Percentiles rank a stretch among this genome's conserved stretches.
phyloP scores from a whole-genome alignment of 768 basidiomycete species.

The Kwoniella dejecticola region DNA sequence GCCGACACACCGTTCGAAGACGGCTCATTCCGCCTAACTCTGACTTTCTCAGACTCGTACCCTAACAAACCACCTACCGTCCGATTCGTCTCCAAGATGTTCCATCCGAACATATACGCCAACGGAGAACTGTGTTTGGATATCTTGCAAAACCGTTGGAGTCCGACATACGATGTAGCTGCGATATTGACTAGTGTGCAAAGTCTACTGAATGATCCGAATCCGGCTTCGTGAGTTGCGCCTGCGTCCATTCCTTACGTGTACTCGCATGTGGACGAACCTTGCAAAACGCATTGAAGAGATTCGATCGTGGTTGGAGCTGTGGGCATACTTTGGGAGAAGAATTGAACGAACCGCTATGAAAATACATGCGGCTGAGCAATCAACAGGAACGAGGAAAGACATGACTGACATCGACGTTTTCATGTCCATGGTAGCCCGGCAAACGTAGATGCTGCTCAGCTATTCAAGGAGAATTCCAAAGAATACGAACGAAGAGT shows the following conservation, averaged over 20 bases:
- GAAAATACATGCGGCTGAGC: too few relatives aligned
- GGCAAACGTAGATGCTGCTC: constrained; percentile 96
- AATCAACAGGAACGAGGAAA: too few relatives aligned
- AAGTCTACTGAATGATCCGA: constrained; percentile 92
- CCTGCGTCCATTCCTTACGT: not conserved
- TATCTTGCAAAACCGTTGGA: constrained; percentile 98
- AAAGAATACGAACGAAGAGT: constrained; percentile 95
- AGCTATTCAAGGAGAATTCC: constrained; percentile 95
- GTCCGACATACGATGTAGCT: constrained; percentile 97
- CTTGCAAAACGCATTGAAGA: too few relatives aligned
- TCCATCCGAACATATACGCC: constrained; percentile 98
- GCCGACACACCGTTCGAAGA: constrained; percentile 99
- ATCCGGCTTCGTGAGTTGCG: constrained; percentile 69
- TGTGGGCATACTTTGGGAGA: too few relatives aligned
- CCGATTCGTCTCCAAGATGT: constrained; percentile 94
- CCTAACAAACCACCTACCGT: constrained; percentile 98
- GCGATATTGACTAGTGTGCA: constrained; percentile 97
- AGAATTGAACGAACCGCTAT: too few relatives aligned
- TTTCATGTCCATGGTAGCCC: constrained; percentile 63
- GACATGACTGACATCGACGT: too few relatives aligned
- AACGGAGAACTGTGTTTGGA: constrained; percentile 98
- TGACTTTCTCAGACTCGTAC: constrained; percentile 96
- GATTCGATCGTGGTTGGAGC: too few relatives aligned
- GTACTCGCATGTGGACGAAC: too few relatives aligned
- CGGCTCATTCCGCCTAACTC: constrained; percentile 93